These are phyloP conservation scores for Fraxinus xanthoxyloides DNA, from an alignment of 305 asterid genomes.

Conservation along the genomic window DNA sequence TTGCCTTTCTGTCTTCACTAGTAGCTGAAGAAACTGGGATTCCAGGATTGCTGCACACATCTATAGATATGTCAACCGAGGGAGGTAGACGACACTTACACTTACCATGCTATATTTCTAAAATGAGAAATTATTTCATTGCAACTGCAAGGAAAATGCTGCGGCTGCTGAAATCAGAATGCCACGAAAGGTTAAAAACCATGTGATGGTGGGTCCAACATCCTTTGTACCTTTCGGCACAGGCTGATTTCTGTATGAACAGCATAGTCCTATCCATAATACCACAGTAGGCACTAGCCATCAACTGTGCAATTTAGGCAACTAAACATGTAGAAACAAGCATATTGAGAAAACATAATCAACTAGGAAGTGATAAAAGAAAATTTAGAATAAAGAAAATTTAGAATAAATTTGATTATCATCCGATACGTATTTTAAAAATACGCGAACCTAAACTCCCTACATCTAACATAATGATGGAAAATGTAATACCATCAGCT, in stretches of 20 bases:
- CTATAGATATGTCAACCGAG: conserved; percentile 7
- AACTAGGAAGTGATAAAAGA: neutral
- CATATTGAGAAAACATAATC: neutral
- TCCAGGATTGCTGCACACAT: conserved; percentile 58
- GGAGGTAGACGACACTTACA: neutral
- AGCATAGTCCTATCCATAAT: neutral
- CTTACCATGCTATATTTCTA: neutral
- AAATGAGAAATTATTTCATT: conserved; percentile 6
- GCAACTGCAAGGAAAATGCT: neutral
- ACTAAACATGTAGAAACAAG: neutral
- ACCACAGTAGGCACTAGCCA: neutral
- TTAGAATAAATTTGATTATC: neutral
- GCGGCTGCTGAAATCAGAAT: neutral
- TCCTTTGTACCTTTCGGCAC: neutral
- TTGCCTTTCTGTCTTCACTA: conserved; percentile 60
- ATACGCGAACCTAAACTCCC: neutral
- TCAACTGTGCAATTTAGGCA: neutral
- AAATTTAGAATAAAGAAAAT: neutral
- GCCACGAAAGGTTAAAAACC: neutral
- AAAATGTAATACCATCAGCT: neutral
- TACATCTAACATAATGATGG: neutral
- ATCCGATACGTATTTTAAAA: neutral
- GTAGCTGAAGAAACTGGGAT: conserved; percentile 70
- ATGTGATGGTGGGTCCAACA: neutral
- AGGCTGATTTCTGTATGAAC: neutral